Base-by-base conservation (phyloP, 345 rosid genomes). In the Linum lewisii region DNA sequence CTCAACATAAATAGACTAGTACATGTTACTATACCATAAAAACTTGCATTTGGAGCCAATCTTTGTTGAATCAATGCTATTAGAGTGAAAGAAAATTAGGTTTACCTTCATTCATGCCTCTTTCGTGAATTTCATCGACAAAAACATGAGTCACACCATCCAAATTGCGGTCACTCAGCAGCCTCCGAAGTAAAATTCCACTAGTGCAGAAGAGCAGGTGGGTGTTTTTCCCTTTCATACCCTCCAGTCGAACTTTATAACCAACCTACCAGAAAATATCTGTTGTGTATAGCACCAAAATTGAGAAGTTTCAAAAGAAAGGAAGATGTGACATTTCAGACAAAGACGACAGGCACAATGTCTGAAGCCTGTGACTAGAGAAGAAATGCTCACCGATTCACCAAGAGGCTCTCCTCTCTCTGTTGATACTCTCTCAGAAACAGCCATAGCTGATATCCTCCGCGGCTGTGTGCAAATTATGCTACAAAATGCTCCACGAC, bases 401-500 rank as follows among this genome's bases (percentile, higher is more conserved):
- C 99, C 99, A 52, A 93, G 96, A 67, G 97, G 88, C 72, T 89
- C 97, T 77, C 99, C 99, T 82, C 88, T 82, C 79, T 93, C 99
- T 7, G 85, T 60, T 42, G 99, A 85, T 52, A 93, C 99, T 74
- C 97, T 93, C 52, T 93, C 99, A 20, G 99, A 32, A 76, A 93
- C 99, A 60, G 99, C 72, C 91, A 93, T 87, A 49, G 97, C 99
- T 66, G 99, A 86, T 74, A 93, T 93, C 79, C 99, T 84, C 69
- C 97, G 80, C 64, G 99, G 99, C 75, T 93, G 99, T 11, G 99
- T 89, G 70, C 99, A 93, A 55, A 93, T 87, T 62, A 93, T 93
- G 82, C 77, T 87, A 69, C 99, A 93, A 72, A 85, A 85, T 69
- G 96, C 97, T 71, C 99, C 99, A 53, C 97, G 91, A n/a, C 96